These are phyloP conservation scores for Paramecium biaurelia DNA, from an alignment of 73 alveolate genomes.

Conservation along the genomic window DNA sequence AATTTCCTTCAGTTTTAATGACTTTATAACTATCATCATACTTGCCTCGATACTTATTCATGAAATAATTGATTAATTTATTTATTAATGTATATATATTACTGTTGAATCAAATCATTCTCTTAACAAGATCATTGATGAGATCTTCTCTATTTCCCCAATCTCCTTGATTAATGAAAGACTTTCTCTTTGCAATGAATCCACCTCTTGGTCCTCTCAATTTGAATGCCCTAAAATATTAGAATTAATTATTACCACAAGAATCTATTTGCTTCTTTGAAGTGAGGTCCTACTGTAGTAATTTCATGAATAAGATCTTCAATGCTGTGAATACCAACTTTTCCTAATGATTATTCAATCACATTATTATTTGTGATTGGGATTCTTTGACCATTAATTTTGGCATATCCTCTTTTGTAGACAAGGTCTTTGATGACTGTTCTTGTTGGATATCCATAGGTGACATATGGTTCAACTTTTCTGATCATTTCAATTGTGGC, in stretches of 20 bases:
- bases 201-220: slow-evolving; percentile 79
- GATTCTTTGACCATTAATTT: slow-evolving; percentile 76
- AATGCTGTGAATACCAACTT: slow-evolving; percentile 91
- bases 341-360: slow-evolving; percentile 81
- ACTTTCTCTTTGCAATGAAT: slow-evolving; percentile 84
- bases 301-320: slow-evolving; percentile 83
- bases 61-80: background rate
- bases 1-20: background rate
- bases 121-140: slow-evolving; percentile 87
- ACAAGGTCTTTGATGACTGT: slow-evolving; percentile 80
- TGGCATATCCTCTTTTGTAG: slow-evolving; percentile 95
- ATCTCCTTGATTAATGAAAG: slow-evolving; percentile 87
- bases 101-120: slow-evolving; percentile 76
- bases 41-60: slow-evolving; percentile 8
- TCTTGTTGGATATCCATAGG: slow-evolving; percentile 91
- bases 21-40: background rate
- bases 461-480: slow-evolving; percentile 87
- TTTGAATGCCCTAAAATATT: slow-evolving; percentile 74
- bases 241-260: slow-evolving; percentile 68
- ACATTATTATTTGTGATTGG: slow-evolving; percentile 91
- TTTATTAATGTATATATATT: background rate
- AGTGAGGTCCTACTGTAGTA: slow-evolving; percentile 90
- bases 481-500: slow-evolving; percentile 94
- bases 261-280: slow-evolving; percentile 95
- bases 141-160: slow-evolving; percentile 97